Base-by-base conservation (phyloP, 2,329 filamentous ascomycete species). In the Ophioceras dolichostomum region DNA sequence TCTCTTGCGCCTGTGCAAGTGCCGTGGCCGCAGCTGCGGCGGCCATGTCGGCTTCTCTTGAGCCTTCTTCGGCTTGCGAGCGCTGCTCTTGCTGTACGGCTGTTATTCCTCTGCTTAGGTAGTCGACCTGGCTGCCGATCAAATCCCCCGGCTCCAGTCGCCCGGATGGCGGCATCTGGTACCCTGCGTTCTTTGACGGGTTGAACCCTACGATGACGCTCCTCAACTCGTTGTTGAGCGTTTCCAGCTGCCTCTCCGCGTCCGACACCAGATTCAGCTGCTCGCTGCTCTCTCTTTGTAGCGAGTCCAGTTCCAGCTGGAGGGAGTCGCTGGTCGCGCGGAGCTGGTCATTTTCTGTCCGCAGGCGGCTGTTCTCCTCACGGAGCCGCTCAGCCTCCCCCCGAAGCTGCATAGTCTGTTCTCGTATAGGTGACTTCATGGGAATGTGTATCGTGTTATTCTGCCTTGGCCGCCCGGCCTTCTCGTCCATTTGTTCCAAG, bases 151-250 rank as follows among this genome's bases (percentile, higher is more conserved):
- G 56, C 36, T 67, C 61, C 14, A 50, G 46, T 42, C 54, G 54
- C 10, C 50, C 53, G 13, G 55, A 46, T 0, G 68, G 66, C 1
- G 68, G 64, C 7, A 58, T 50, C 8, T 55, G 49, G 43, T 68
- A 74, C 31, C 59, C 57, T 24, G 49, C 49, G 44, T 72, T 69
- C 41, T 65, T 64, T 13, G 61, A 61, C 2, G 79, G 76, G 50
- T 81, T 76, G 40, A 72, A 68, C 35, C 67, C 66, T 10, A 82
- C 61, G 47, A 89, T 73, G 40, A 83, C 69, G 33, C 79, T 70
- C 41, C 79, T 70, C 14, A 91, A 52, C 13, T 73, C 73, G 38
- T 65, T 62, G 52, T 83, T 89, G 31, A 89, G 59, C 22, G 69
- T 67, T 47, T 82, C 79, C 21, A 93, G 57, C 42, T 72, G 79